Evolutionary conservation across 2,329 filamentous ascomycete genomes (phyloP).

Genomic region (Ophiostoma sp.): DNA sequence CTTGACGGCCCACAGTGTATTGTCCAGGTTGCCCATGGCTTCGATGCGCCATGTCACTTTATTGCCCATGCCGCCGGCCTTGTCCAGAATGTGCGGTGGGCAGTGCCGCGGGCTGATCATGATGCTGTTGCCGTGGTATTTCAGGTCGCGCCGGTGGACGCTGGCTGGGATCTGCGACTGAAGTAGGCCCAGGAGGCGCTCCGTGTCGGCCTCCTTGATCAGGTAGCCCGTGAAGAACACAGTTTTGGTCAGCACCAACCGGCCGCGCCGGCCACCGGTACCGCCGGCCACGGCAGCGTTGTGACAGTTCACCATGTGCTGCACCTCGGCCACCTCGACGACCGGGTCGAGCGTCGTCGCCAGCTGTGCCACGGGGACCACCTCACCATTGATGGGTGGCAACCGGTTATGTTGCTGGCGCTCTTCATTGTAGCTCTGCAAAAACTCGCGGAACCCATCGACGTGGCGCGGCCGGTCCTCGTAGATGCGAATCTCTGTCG

Average conservation of each 20-base stretch:
- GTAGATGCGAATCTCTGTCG: conserved; percentile 75
- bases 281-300: conserved; percentile 53
- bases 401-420: conserved; percentile 32
- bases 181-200: conserved; percentile 66
- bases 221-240: conserved; percentile 93
- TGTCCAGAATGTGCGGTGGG: conserved; percentile 65
- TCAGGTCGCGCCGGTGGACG: conserved; percentile 60
- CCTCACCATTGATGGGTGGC: conserved; percentile 66
- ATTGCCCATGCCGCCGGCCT: conserved; percentile 79
- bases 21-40: conserved; percentile 67
- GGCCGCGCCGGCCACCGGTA: conserved; percentile 32
- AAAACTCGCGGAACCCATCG: conserved; percentile 78
- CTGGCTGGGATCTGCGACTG: conserved; percentile 49
- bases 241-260: conserved; percentile 72
- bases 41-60: conserved; percentile 81
- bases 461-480: conserved; percentile 64
- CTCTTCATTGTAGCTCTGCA: conserved; percentile 66
- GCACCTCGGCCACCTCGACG: conserved; percentile 74
- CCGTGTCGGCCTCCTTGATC: conserved; percentile 65
- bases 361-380: conserved; percentile 78
- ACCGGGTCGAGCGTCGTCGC: conserved; percentile 70
- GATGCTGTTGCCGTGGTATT: conserved; percentile 81
- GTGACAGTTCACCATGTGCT: conserved; percentile 83
- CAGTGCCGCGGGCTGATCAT: conserved; percentile 79
- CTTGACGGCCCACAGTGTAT: conserved; percentile 80